Percentiles rank a stretch among this genome's conserved stretches.
These are phyloP conservation scores for Globisporangium okanoganense DNA, from an alignment of 352 stramenopile genomes.

Conservation along the genomic window DNA sequence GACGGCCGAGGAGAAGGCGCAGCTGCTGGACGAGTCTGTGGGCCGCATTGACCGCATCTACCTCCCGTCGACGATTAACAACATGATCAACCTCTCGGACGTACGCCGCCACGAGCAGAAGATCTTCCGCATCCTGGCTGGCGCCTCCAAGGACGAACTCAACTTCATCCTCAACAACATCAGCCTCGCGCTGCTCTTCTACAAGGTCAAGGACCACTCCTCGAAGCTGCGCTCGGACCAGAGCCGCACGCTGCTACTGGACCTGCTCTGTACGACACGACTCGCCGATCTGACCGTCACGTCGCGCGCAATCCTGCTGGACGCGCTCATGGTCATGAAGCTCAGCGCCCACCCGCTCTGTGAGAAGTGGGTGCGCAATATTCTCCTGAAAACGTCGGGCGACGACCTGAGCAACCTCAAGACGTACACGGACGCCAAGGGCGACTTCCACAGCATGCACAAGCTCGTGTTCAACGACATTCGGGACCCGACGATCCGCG, in stretches of 20 bases:
- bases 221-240: conserved; percentile 66
- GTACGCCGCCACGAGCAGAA: conserved; percentile 89
- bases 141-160: conserved; percentile 93
- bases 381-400: conserved; percentile 94
- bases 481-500: conserved; percentile 69
- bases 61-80: conserved; percentile 86
- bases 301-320: conserved; percentile 90
- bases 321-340: conserved; percentile 97
- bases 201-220: conserved; percentile 96
- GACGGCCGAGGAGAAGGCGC: conserved; percentile 75
- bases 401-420: conserved; percentile 97
- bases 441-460: conserved; percentile 96
- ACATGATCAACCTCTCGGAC: conserved; percentile 80
- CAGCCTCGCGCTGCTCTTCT: conserved; percentile 95
- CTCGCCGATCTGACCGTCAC: conserved; percentile 91
- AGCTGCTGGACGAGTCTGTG: conserved; percentile 71
- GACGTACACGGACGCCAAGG: conserved; percentile 95
- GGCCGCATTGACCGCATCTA: conserved; percentile 76
- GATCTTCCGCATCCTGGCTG: conserved; percentile 95
- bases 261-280: conserved; percentile 92
- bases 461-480: conserved; percentile 98
- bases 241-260: conserved; percentile 92
- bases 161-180: conserved; percentile 97
- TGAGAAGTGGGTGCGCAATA: conserved; percentile 96
- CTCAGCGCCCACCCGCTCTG: conserved; percentile 91